These are phyloP conservation scores for Microcyclospora tardicrescens DNA, from an alignment of 2,329 filamentous ascomycete genomes.

Conservation along the genomic window DNA sequence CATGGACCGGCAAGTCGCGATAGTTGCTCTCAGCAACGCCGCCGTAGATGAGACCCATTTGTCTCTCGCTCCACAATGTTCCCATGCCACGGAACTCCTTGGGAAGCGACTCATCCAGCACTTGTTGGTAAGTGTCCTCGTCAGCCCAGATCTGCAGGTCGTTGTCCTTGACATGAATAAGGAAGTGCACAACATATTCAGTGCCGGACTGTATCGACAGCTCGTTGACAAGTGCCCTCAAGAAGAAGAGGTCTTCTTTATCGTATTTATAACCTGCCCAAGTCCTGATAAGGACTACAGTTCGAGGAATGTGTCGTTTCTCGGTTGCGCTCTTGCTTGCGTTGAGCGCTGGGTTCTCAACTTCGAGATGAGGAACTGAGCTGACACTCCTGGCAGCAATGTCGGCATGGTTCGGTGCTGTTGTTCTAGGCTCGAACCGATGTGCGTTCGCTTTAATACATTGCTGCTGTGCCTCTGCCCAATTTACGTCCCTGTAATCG, in stretches of 20 bases:
- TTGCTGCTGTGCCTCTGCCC: slow-evolving; percentile 63
- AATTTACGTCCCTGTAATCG: slow-evolving; percentile 64
- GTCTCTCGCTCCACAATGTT: slow-evolving; percentile 39
- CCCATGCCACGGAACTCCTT: slow-evolving; percentile 40
- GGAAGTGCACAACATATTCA: slow-evolving; percentile 71
- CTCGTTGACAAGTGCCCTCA: slow-evolving; percentile 70
- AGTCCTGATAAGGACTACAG: slow-evolving; percentile 67
- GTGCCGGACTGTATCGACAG: slow-evolving; percentile 64
- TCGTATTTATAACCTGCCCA: slow-evolving; percentile 73
- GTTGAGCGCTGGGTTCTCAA: not conserved
- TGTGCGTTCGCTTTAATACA: slow-evolving; percentile 59
- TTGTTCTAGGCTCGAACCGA: slow-evolving; percentile 44
- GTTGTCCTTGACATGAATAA: slow-evolving; percentile 73
- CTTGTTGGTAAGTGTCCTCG: slow-evolving; percentile 54
- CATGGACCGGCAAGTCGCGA: slow-evolving; percentile 53
- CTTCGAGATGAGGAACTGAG: slow-evolving; percentile 9
- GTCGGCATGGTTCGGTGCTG: slow-evolving; percentile 25
- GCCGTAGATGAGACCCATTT: slow-evolving; percentile 43
- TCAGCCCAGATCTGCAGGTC: slow-evolving; percentile 72
- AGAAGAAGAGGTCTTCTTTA: slow-evolving; percentile 66
- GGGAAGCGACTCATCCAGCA: slow-evolving; percentile 40
- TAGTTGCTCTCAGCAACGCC: slow-evolving; percentile 38
- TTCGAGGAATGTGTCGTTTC: slow-evolving; percentile 40
- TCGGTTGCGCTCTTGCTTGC: slow-evolving; percentile 2
- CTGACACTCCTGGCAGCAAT: slow-evolving; percentile 26